Percentiles rank a stretch among this genome's conserved stretches.
These are phyloP conservation scores for Cornus controversa DNA, from an alignment of 148 eudicot species.

Conservation along the genomic window DNA sequence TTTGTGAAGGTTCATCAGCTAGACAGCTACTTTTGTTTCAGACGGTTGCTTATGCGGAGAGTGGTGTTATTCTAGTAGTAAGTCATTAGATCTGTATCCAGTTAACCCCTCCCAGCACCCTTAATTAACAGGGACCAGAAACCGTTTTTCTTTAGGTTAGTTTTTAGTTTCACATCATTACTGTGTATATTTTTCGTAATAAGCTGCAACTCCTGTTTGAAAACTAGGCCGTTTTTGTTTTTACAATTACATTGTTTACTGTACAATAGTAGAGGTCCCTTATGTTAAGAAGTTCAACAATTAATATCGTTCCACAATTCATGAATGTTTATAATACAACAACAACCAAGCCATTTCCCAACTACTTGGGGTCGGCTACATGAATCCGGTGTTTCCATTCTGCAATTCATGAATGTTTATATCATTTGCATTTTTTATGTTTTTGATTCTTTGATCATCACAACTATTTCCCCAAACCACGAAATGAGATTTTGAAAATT, in stretches of 20 bases:
- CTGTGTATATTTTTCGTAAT: not conserved
- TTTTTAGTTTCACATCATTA: not conserved
- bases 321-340: too few species aligned
- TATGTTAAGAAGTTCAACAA: not conserved
- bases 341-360: too few species aligned
- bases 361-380: too few species aligned
- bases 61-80: not conserved
- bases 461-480: not conserved
- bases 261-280: not conserved
- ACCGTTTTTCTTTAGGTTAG: not conserved
- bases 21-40: not conserved
- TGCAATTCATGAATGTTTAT: not conserved
- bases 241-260: not conserved
- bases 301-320: not conserved
- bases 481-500: not conserved
- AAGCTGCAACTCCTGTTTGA: slow-evolving; percentile 2
- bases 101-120: too few species aligned
- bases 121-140: not conserved
- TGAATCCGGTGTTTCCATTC: too few species aligned
- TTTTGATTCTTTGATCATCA: not conserved
- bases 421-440: not conserved
- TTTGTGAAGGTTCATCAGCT: not conserved
- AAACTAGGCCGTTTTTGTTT: not conserved
- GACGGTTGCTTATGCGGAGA: not conserved
- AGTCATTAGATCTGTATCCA: not conserved